Base-by-base conservation (phyloP, 129 eudicot species). In the Tanacetum coccineum region DNA sequence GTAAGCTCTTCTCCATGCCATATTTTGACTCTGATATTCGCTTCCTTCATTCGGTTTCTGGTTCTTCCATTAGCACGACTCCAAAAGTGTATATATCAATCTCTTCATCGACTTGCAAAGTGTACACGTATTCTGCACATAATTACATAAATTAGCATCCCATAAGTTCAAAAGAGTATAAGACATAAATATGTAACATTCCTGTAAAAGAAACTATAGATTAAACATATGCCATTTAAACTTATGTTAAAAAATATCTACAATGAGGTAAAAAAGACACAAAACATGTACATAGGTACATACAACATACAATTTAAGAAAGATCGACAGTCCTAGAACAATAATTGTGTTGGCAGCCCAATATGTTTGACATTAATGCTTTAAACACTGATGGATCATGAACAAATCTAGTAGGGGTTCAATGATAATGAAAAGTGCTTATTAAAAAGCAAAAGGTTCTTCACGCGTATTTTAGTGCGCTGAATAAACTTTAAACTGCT, bases 51-150 rank as follows among this genome's bases (percentile, higher is more conserved):
- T 36, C 42, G 9, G 0, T 36, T 36, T 36, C 42, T 36, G 2
- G 9, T 36, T 36, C 40, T 32, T 32, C 99, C 85, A 94, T 76
- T 42, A 94, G 49, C 25, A 94, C 90, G 0, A 94, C 99, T 13
- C 99, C 99, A 22, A 73, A 94, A 32, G 96, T 94, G 71, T 94
- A 94, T 54, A 94, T 94, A 53, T 89, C 99, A 59, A 96, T 89
- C 68, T 94, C 89, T 67, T 89, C 99, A 42, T 94, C 99, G 0
- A 94, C 99, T 84, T 94, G 99, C 30, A 94, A 74, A 14, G 99
- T 94, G 70, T 94, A 89, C 0, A 93, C 93, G 61, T 94, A 94
- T 71, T 94, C 99, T 89, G 89, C 67, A 76, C 56, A 57, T 65
- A 61, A 9, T 17, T 47, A 59, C 42, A 73, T 13, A 39, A 46